Percentiles rank a stretch among this genome's conserved stretches.
phyloP scores from a whole-genome alignment of 495 filamentous ascomycete species.

The Copromyces sp. region DNA sequence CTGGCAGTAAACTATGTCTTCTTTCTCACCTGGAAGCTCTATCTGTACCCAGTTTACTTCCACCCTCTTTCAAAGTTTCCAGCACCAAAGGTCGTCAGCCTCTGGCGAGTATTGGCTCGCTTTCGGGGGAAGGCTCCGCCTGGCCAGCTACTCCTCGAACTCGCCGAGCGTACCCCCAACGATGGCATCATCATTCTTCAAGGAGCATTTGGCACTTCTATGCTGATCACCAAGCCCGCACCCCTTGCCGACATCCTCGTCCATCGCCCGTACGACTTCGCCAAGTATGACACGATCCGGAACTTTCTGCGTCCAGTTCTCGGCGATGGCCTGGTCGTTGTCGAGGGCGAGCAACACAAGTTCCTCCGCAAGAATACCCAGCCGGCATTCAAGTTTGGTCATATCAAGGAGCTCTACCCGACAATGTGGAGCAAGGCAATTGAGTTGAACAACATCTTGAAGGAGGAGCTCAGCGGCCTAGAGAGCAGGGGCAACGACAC shows the following conservation, averaged over 20 bases:
- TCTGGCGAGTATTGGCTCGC: not conserved
- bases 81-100: slow-evolving; percentile 1
- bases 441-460: slow-evolving; percentile 11
- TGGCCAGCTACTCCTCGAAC: slow-evolving; percentile 31
- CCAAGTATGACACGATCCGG: slow-evolving; percentile 53
- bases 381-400: slow-evolving; percentile 78
- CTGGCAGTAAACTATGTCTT: not conserved
- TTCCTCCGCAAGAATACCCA: slow-evolving; percentile 67
- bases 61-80: slow-evolving; percentile 5
- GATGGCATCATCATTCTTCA: slow-evolving; percentile 68
- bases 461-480: slow-evolving; percentile 21
- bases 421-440: slow-evolving; percentile 64
- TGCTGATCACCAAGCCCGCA: slow-evolving; percentile 54
- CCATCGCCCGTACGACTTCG: slow-evolving; percentile 65
- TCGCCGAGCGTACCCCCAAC: slow-evolving; percentile 47
- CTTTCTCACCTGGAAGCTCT: not conserved
- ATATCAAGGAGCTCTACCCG: slow-evolving; percentile 75
- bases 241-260: slow-evolving; percentile 52
- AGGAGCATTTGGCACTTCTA: slow-evolving; percentile 46
- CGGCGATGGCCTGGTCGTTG: slow-evolving; percentile 65
- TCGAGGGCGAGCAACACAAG: slow-evolving; percentile 78
- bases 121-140: slow-evolving; percentile 13
- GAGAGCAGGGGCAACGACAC: slow-evolving; percentile 27
- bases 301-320: slow-evolving; percentile 51
- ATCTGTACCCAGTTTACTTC: slow-evolving; percentile 2